A percentile compares a stretch with the other conserved stretches of the same genome.
Evolutionary conservation across 2,329 filamentous ascomycete species (phyloP).

Genomic region (Sclerotinia borealis): DNA sequence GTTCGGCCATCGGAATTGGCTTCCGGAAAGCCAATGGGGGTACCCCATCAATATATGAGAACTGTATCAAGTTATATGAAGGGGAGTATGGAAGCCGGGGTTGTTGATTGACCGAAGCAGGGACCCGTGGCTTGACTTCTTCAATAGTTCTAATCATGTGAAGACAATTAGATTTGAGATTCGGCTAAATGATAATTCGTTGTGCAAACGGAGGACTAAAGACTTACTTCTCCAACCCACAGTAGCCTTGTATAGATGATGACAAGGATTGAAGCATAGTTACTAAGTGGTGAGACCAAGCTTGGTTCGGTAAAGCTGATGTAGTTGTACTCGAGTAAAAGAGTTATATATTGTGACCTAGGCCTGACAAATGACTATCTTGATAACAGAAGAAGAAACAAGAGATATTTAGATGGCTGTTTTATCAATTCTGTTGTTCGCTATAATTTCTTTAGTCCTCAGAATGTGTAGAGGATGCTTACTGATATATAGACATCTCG

Average conservation of each 20-base stretch:
- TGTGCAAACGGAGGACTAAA: neutral
- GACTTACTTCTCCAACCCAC: constrained; percentile 5
- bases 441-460: neutral
- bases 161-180: neutral
- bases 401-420: neutral
- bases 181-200: neutral
- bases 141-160: neutral
- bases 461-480: neutral
- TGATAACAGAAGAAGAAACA: neutral
- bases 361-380: neutral
- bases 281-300: neutral
- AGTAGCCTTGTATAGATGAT: constrained; percentile 10
- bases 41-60: neutral
- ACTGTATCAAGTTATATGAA: neutral
- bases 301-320: neutral
- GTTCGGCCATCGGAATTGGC: neutral
- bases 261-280: constrained; percentile 10
- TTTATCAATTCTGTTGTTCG: neutral
- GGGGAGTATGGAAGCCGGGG: neutral
- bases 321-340: neutral
- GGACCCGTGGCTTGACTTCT: neutral
- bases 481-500: neutral
- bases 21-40: constrained; percentile 5
- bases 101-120: neutral
- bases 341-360: neutral